phyloP scores from a whole-genome alignment of 805 yeast species.

The Candida taoyuanica region DNA sequence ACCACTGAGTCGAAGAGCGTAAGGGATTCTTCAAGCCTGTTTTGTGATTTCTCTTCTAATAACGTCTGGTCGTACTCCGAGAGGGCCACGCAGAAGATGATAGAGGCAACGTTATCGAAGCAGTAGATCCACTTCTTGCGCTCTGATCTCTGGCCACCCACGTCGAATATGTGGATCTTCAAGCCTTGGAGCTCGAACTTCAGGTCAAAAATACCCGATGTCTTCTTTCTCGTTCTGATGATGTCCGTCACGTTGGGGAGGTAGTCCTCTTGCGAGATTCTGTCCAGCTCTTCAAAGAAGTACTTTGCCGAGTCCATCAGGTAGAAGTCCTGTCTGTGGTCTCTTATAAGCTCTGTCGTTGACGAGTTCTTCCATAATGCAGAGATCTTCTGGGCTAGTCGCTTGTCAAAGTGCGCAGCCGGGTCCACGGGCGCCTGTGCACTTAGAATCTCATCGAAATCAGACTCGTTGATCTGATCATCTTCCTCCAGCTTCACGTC shows the following conservation, averaged over 20 bases:
- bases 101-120: conserved; percentile 85
- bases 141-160: conserved; percentile 95
- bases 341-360: conserved; percentile 52
- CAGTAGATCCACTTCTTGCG: conserved; percentile 97
- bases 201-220: conserved; percentile 88
- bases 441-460: conserved; percentile 20
- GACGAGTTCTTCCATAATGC: conserved; percentile 53
- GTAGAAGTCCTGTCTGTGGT: conserved; percentile 66
- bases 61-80: conserved; percentile 88
- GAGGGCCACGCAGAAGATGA: conserved; percentile 86
- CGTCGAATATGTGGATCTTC: conserved; percentile 68
- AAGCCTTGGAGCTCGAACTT: conserved; percentile 69
- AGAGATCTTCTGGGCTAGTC: conserved; percentile 44
- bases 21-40: conserved; percentile 76
- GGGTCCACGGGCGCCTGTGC: conserved; percentile 44
- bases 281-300: conserved; percentile 61
- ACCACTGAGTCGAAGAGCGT: conserved; percentile 86
- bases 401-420: conserved; percentile 45
- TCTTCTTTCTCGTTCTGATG: conserved; percentile 82
- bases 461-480: conserved; percentile 28
- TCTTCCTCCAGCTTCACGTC: conserved; percentile 30
- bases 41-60: conserved; percentile 70
- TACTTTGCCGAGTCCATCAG: conserved; percentile 81
- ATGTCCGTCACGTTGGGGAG: conserved; percentile 75
- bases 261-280: conserved; percentile 58